These are phyloP conservation scores for Aspergillus saccharolyticus DNA, from an alignment of 495 filamentous ascomycete genomes.

Conservation along the genomic window DNA sequence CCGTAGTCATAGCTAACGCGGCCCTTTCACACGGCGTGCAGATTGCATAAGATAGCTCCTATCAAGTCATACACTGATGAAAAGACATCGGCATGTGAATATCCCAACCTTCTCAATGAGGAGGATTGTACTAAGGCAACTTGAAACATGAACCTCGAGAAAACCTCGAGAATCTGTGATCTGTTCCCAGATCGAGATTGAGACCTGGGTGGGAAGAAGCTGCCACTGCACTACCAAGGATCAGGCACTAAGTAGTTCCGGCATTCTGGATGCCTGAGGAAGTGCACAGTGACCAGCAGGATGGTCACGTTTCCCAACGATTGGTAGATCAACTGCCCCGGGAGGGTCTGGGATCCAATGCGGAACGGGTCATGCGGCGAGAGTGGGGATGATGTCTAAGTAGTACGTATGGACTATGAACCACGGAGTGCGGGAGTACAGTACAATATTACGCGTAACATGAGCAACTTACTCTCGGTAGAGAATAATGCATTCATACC, in stretches of 20 bases:
- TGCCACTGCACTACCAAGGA: neutral
- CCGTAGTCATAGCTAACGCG: no score
- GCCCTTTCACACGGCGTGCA: neutral
- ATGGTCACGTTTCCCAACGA: neutral
- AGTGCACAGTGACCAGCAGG: neutral
- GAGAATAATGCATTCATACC: no score
- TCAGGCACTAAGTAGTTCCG: neutral
- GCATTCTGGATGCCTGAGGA: neutral
- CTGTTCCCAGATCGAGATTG: no score
- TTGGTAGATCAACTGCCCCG: neutral
- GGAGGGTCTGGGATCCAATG: neutral
- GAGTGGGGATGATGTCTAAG: neutral
- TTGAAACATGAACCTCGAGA: no score
- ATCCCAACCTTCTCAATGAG: no score
- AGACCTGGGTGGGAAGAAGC: no score
- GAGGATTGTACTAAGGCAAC: no score
- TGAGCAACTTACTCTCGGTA: neutral
- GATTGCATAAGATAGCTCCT: neutral
- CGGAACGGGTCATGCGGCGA: conserved; percentile 4
- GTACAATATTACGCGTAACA: neutral
- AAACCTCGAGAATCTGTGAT: no score
- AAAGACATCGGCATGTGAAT: neutral
- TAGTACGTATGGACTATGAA: no score
- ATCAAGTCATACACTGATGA: neutral
- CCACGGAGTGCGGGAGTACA: neutral